Conservation (phyloP, 768 basidiomycete species). For the Chiua virens region DNA sequence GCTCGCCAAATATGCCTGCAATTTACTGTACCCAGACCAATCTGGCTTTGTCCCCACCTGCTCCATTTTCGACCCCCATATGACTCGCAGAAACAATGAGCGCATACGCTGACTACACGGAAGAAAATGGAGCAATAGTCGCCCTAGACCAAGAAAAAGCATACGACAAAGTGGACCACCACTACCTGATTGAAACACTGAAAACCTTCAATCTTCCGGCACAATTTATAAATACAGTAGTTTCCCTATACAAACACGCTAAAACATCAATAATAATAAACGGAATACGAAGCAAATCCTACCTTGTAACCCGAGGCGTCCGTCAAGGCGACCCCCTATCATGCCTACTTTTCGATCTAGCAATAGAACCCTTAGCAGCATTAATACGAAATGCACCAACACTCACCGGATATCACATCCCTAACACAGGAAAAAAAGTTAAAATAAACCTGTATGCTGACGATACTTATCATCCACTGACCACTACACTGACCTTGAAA, state of each 20-base stretch:
- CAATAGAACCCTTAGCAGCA: too few relatives aligned
- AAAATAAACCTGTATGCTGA: background rate
- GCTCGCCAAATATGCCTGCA: slow-evolving; percentile 10
- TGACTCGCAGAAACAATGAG: slow-evolving; percentile 27
- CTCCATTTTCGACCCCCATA: slow-evolving; percentile 34
- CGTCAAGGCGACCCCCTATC: background rate
- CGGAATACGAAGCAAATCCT: too few relatives aligned
- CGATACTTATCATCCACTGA: background rate
- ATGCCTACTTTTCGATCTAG: background rate
- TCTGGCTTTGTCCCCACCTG: slow-evolving; percentile 41
- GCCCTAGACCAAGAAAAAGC: too few relatives aligned
- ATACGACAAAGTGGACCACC: slow-evolving; percentile 31
- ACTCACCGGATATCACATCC: too few relatives aligned
- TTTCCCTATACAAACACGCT: too few relatives aligned
- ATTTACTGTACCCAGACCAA: slow-evolving; percentile 38
- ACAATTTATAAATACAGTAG: too few relatives aligned
- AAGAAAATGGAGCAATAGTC: slow-evolving; percentile 31
- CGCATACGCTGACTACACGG: slow-evolving; percentile 18
- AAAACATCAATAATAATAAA: too few relatives aligned
- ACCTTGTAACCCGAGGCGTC: background rate
- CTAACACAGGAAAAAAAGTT: too few relatives aligned
- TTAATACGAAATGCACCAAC: too few relatives aligned
- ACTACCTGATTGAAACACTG: slow-evolving; percentile 33
- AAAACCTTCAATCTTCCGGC: too few relatives aligned
- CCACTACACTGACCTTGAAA: background rate